phyloP scores from a whole-genome alignment of 257 asterid species.

The Nemophila menziesii region DNA sequence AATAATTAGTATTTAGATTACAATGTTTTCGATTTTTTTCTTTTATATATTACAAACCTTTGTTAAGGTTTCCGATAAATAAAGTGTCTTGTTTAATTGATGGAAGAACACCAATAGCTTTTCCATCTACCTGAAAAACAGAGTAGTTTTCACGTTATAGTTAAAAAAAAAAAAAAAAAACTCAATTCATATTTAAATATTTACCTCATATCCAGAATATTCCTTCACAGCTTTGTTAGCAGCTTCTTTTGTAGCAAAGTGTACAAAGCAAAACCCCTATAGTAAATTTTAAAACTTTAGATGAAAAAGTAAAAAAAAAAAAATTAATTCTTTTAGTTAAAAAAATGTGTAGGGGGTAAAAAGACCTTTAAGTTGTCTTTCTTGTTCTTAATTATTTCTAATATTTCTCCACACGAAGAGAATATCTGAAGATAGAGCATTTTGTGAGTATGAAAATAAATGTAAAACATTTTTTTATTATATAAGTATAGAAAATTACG shows the following conservation, averaged over 20 bases:
- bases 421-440: constrained; percentile 40
- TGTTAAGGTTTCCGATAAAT: constrained; percentile 72
- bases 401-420: constrained; percentile 65
- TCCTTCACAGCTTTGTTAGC: constrained; percentile 78
- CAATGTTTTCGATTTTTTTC: too few relatives aligned
- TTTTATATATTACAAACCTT: too few relatives aligned
- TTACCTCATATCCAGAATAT: constrained; percentile 62
- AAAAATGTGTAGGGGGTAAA: constrained; percentile 7
- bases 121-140: constrained; percentile 67
- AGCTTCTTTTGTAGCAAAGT: constrained; percentile 67
- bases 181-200: background rate
- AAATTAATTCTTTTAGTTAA: constrained; percentile 6
- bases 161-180: background rate
- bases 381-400: constrained; percentile 57
- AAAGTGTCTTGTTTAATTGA: constrained; percentile 65
- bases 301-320: constrained; percentile 1
- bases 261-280: constrained; percentile 90
- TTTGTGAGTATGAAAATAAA: constrained; percentile 4
- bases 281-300: constrained; percentile 12
- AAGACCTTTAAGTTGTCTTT: constrained; percentile 57
- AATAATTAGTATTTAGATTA: background rate
- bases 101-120: constrained; percentile 77
- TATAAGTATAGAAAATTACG: constrained; percentile 7
- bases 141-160: background rate
- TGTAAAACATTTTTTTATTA: background rate